Percentiles rank a stretch among this genome's conserved stretches.
Evolutionary conservation across 1,139 yeast genomes (phyloP).

Genomic region (Protomyces inundatus): DNA sequence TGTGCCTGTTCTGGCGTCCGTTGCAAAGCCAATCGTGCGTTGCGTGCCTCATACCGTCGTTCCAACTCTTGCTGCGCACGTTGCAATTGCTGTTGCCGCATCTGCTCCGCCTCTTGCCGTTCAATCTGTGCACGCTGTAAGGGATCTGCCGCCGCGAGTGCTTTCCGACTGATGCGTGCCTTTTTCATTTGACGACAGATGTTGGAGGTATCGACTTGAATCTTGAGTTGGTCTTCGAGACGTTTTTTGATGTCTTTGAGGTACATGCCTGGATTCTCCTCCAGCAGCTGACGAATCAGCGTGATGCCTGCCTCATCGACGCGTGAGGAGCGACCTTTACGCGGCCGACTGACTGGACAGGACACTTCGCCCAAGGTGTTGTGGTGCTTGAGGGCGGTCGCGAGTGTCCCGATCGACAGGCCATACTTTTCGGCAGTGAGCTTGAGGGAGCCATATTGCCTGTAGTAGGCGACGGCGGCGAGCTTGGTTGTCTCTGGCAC

Average conservation of each 20-base stretch:
- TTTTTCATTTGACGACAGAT: not conserved
- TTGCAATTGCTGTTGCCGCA: not conserved
- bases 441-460: not conserved
- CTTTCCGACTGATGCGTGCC: not conserved
- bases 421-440: constrained; percentile 1
- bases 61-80: not conserved
- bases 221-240: not conserved
- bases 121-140: not conserved
- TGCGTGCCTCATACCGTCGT: not conserved
- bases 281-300: not conserved
- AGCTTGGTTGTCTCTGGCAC: not conserved
- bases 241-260: not conserved
- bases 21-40: not conserved
- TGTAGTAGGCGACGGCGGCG: not conserved
- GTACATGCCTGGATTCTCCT: not conserved
- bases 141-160: not conserved
- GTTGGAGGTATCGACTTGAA: not conserved
- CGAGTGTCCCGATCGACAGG: not conserved
- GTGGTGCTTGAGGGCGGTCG: not conserved
- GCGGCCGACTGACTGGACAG: not conserved
- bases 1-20: not conserved
- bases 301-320: not conserved
- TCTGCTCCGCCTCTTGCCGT: not conserved
- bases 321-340: not conserved
- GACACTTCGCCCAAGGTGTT: not conserved